A percentile compares a stretch with the other conserved stretches of the same genome.
Conservation (phyloP, 2,329 filamentous ascomycete species). For the Fusarium longipes region DNA sequence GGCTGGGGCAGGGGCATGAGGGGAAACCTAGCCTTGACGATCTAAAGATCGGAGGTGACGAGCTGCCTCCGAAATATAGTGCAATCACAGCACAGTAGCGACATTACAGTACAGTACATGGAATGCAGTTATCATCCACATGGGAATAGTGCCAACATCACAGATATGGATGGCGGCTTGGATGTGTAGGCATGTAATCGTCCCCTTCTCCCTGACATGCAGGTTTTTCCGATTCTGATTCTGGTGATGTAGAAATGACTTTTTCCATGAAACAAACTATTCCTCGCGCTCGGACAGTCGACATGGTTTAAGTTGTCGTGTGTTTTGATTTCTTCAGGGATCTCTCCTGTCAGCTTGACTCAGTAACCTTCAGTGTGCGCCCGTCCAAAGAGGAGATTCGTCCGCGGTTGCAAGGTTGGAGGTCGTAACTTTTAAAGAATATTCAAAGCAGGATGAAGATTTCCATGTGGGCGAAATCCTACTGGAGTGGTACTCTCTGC, state of each 20-base stretch:
- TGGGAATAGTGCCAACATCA: neutral
- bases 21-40: neutral
- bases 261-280: neutral
- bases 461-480: neutral
- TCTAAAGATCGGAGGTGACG: neutral
- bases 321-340: neutral
- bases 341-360: neutral
- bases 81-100: neutral
- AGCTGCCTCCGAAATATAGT: neutral
- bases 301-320: neutral
- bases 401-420: neutral
- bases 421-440: neutral
- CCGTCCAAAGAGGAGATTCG: neutral
- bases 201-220: neutral
- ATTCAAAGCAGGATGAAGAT: neutral
- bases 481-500: neutral
- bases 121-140: neutral
- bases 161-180: conserved; percentile 1
- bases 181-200: neutral
- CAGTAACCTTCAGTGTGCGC: neutral
- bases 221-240: neutral
- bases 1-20: too few species aligned
- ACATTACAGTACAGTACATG: neutral
- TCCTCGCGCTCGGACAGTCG: neutral
- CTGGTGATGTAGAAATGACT: neutral